Evolutionary conservation across 1,284 basidiomycete species (phyloP).

Genomic region (Cryptococcus jaspeensis): DNA sequence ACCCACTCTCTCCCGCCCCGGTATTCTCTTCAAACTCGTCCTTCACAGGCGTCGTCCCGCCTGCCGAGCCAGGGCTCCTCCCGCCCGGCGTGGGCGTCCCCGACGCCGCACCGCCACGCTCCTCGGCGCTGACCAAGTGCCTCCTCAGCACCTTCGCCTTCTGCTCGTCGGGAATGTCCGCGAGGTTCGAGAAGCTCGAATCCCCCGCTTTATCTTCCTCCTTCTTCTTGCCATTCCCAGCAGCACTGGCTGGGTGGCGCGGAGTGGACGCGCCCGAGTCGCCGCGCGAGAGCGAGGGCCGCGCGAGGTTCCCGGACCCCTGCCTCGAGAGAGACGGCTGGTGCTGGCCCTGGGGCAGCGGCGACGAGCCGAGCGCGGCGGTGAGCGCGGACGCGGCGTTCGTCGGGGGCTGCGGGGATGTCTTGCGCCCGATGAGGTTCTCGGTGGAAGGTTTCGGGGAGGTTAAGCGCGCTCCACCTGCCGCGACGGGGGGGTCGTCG

Average conservation of each 20-base stretch:
- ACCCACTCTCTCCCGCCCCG: slow-evolving; percentile 7
- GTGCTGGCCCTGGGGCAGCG: background rate
- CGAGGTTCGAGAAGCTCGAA: slow-evolving; percentile 38
- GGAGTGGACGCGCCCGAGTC: slow-evolving; percentile 17
- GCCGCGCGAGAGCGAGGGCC: background rate
- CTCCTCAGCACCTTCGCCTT: slow-evolving; percentile 75
- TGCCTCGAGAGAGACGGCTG: slow-evolving; percentile 1
- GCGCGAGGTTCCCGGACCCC: slow-evolving; percentile 2
- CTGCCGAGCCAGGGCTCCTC: slow-evolving; percentile 4
- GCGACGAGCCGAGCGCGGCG: slow-evolving; percentile 16
- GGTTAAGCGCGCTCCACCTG: background rate
- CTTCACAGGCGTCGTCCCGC: slow-evolving; percentile 5
- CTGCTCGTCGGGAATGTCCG: slow-evolving; percentile 63
- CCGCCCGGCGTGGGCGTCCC: slow-evolving; percentile 14
- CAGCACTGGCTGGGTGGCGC: background rate
- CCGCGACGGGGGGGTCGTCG: background rate
- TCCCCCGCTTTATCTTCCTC: slow-evolving; percentile 17
- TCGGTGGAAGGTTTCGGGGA: slow-evolving; percentile 11
- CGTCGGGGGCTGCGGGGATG: background rate
- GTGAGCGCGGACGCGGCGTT: slow-evolving; percentile 22
- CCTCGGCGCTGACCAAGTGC: slow-evolving; percentile 75
- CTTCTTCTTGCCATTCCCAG: background rate
- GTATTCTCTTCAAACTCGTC: slow-evolving; percentile 8
- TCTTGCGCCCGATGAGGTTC: slow-evolving; percentile 16
- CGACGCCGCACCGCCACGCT: slow-evolving; percentile 52